Percentiles rank a stretch among this genome's conserved stretches.
Evolutionary conservation across 2,329 filamentous ascomycete genomes (phyloP).

Genomic region (Aspergillus fischeri): DNA sequence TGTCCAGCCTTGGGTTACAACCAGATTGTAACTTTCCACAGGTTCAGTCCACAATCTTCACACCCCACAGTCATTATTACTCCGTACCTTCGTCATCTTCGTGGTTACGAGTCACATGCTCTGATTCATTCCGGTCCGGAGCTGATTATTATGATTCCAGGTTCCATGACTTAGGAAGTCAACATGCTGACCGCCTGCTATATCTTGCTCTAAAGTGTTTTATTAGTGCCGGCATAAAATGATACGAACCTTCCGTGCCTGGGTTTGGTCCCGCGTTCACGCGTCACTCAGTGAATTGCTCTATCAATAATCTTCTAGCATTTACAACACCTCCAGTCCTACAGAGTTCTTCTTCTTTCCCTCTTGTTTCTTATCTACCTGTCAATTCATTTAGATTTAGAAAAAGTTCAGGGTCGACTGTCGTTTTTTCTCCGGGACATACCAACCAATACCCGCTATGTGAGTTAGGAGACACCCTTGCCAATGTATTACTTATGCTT

Average conservation of each 20-base stretch:
- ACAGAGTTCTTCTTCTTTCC: neutral
- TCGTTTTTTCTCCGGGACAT: neutral
- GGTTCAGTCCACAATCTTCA: neutral
- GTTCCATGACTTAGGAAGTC: neutral
- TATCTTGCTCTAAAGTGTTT: neutral
- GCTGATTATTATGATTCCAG: neutral
- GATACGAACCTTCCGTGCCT: neutral
- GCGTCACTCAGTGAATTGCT: neutral
- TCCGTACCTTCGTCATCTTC: neutral
- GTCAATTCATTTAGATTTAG: neutral
- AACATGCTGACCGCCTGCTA: neutral
- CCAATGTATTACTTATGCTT: neutral
- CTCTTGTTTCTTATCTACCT: neutral
- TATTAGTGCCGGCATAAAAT: neutral
- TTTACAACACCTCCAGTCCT: neutral
- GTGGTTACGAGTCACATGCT: neutral
- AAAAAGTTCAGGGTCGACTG: neutral
- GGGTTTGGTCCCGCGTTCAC: neutral
- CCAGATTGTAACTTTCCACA: neutral
- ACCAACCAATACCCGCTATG: neutral
- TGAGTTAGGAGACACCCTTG: neutral
- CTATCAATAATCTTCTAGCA: neutral
- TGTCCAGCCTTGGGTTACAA: neutral
- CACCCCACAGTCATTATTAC: neutral
- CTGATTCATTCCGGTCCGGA: neutral